Conservation (phyloP, 2,329 filamentous ascomycete genomes). For the Exophiala bonariae region DNA sequence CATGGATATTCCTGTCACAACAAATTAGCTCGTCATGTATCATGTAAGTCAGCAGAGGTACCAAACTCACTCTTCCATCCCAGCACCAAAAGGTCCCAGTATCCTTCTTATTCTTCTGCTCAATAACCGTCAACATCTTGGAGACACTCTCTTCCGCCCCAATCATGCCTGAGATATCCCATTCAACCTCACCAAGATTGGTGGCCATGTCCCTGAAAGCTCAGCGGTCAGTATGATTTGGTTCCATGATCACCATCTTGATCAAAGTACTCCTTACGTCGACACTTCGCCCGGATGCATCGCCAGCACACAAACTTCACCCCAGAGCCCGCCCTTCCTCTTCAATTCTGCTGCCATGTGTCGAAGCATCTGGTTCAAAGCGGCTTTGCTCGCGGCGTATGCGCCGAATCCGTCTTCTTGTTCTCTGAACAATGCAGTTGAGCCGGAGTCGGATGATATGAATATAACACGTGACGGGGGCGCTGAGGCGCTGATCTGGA, state of each 20-base stretch:
- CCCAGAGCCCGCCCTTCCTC: conserved; percentile 44
- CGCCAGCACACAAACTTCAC: conserved; percentile 44
- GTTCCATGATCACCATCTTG: neutral
- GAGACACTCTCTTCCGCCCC: conserved; percentile 50
- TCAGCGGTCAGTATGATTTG: conserved; percentile 8
- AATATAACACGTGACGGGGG: conserved; percentile 54
- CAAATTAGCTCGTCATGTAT: too few species aligned
- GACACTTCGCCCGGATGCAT: conserved; percentile 60
- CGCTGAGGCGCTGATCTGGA: conserved; percentile 46
- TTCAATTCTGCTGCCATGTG: conserved; percentile 59
- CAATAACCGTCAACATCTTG: conserved; percentile 53
- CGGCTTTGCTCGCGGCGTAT: conserved; percentile 58
- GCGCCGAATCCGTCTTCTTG: conserved; percentile 61
- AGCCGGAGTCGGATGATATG: conserved; percentile 60
- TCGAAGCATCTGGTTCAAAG: conserved; percentile 56
- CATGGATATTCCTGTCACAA: neutral
- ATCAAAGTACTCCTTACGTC: conserved; percentile 38
- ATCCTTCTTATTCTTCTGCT: conserved; percentile 48
- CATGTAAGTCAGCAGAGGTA: too few species aligned
- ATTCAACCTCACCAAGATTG: conserved; percentile 49
- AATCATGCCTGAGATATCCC: conserved; percentile 56
- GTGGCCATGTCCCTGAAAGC: conserved; percentile 52
- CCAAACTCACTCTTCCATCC: conserved; percentile 47
- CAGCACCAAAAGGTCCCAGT: conserved; percentile 60
- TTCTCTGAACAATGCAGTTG: conserved; percentile 50